Evolutionary conservation across 2,329 filamentous ascomycete species (phyloP).

Genomic region (Neonectria sp.): DNA sequence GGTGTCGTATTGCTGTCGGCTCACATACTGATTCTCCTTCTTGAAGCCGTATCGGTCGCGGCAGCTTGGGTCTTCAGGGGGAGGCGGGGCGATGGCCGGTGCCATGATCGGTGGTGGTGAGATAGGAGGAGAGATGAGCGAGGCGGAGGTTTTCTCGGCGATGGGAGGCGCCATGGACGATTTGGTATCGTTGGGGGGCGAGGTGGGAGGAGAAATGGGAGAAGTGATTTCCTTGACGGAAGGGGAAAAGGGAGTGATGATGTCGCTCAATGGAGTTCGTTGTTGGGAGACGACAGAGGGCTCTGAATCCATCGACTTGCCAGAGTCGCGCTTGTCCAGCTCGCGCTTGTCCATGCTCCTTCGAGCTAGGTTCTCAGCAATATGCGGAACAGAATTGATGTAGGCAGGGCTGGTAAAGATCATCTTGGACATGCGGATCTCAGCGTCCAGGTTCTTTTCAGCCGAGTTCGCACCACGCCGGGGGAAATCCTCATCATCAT

Average conservation of each 20-base stretch:
- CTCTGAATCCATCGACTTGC: constrained; percentile 61
- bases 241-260: constrained; percentile 14
- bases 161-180: constrained; percentile 32
- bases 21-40: constrained; percentile 86
- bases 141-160: constrained; percentile 4
- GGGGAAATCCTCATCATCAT: constrained; percentile 42
- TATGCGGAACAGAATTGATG: constrained; percentile 57
- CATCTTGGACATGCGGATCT: constrained; percentile 58
- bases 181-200: constrained; percentile 23
- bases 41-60: constrained; percentile 94
- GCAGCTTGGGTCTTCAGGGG: constrained; percentile 63
- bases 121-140: constrained; percentile 30
- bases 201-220: constrained; percentile 35
- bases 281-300: constrained; percentile 47
- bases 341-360: constrained; percentile 61
- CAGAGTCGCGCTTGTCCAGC: constrained; percentile 65
- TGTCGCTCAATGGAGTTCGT: constrained; percentile 30
- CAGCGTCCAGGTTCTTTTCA: constrained; percentile 52
- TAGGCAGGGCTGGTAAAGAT: constrained; percentile 58
- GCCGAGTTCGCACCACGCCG: constrained; percentile 28
- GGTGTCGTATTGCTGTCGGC: constrained; percentile 81
- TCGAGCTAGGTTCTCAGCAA: constrained; percentile 50
- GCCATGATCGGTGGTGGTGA: constrained; percentile 38
- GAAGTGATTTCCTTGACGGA: constrained; percentile 27
- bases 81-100: constrained; percentile 46